phyloP scores from a whole-genome alignment of 768 basidiomycete species.

The Mycena crocata region DNA sequence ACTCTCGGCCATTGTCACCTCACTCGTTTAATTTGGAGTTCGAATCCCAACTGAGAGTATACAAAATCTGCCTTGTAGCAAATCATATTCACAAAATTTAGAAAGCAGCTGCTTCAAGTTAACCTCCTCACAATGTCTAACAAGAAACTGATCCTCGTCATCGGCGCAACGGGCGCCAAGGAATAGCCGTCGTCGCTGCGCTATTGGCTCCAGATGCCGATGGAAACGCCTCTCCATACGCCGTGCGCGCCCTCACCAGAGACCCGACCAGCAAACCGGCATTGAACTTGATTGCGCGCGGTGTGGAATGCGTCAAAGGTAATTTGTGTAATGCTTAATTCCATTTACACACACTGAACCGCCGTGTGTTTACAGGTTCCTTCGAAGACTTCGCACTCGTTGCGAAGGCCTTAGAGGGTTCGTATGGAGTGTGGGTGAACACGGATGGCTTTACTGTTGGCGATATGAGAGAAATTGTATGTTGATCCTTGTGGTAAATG shows the following conservation, averaged over 20 bases:
- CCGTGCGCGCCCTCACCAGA: conserved; percentile 56
- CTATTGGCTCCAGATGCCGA: conserved; percentile 41
- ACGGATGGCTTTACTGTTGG: conserved; percentile 55
- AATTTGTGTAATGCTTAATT: not conserved
- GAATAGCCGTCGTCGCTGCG: conserved; percentile 50
- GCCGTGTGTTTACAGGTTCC: conserved; percentile 43
- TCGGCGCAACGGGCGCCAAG: conserved; percentile 40
- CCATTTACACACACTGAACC: not conserved
- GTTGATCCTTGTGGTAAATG: too few species aligned
- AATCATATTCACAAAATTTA: too few species aligned
- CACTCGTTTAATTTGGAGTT: too few species aligned
- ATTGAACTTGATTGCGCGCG: conserved; percentile 46
- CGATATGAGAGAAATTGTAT: too few species aligned
- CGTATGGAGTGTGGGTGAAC: conserved; percentile 55
- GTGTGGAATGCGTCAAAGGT: conserved; percentile 55
- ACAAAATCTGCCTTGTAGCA: too few species aligned
- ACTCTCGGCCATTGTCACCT: too few species aligned
- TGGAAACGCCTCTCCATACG: conserved; percentile 51
- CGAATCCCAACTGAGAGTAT: too few species aligned
- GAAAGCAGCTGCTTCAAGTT: too few species aligned
- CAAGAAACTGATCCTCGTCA: not conserved
- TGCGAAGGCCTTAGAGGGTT: conserved; percentile 45
- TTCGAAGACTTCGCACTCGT: conserved; percentile 47
- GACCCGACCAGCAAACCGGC: conserved; percentile 47
- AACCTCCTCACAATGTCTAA: too few species aligned